Percentiles rank a stretch among this genome's conserved stretches.
phyloP scores from a whole-genome alignment of 2,329 filamentous ascomycete genomes.

The Colletotrichum sp. region DNA sequence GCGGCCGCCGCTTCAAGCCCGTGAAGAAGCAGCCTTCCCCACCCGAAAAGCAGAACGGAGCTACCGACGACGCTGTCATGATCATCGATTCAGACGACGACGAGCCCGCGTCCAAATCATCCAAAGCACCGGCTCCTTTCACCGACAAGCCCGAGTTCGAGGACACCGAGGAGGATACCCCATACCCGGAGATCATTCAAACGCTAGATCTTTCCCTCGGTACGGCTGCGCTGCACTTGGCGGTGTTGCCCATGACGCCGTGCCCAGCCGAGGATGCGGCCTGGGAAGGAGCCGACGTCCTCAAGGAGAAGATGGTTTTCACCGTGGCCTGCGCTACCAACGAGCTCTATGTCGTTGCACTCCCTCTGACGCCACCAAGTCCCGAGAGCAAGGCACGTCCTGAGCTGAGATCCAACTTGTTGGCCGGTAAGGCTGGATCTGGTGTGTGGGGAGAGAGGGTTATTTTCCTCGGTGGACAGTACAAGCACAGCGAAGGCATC shows the following conservation, averaged over 20 bases:
- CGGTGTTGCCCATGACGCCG: constrained; percentile 57
- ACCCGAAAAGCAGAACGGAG: constrained; percentile 56
- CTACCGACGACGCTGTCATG: constrained; percentile 60
- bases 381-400: constrained; percentile 61
- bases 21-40: constrained; percentile 35
- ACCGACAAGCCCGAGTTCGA: constrained; percentile 66
- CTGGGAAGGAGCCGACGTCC: constrained; percentile 49
- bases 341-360: constrained; percentile 60
- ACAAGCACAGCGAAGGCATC: constrained; percentile 57
- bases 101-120: constrained; percentile 39
- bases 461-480: constrained; percentile 57
- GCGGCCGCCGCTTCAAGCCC: constrained; percentile 63
- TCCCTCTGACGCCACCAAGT: constrained; percentile 67
- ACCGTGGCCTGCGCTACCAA: constrained; percentile 63
- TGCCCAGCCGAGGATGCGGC: constrained; percentile 54
- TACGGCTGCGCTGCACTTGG: constrained; percentile 59
- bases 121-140: constrained; percentile 30
- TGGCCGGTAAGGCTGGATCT: constrained; percentile 60
- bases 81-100: constrained; percentile 70
- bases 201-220: constrained; percentile 66
- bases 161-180: constrained; percentile 47
- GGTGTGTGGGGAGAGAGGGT: constrained; percentile 69
- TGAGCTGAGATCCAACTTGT: constrained; percentile 55
- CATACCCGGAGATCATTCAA: constrained; percentile 62
- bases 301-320: constrained; percentile 66